These are phyloP conservation scores for Dothideomycetes sp. DNA, from an alignment of 2,329 filamentous ascomycete species.

Conservation along the genomic window DNA sequence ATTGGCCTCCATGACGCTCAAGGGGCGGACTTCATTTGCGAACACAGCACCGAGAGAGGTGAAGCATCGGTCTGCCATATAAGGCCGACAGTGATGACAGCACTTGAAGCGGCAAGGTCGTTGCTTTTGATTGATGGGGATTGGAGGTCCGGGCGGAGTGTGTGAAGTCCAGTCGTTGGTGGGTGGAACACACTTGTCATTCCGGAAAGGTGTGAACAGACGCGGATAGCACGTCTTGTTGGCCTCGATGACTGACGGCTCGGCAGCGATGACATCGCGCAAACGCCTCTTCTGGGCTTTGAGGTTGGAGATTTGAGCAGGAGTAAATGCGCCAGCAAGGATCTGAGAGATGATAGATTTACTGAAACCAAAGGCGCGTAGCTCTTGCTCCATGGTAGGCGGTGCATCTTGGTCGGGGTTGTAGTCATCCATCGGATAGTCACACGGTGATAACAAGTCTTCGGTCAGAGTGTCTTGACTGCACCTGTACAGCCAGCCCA, in stretches of 20 bases:
- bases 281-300: conserved; percentile 30
- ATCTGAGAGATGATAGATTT: conserved; percentile 31
- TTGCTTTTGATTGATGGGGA: too few species aligned
- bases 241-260: neutral
- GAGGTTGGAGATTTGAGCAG: conserved; percentile 29
- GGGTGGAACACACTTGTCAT: too few species aligned
- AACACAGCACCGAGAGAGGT: conserved; percentile 34
- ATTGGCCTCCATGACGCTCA: conserved; percentile 9
- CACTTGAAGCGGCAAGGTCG: conserved; percentile 37
- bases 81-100: conserved; percentile 40
- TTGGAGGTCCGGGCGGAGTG: too few species aligned
- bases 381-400: conserved; percentile 1
- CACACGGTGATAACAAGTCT: neutral
- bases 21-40: conserved; percentile 21
- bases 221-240: neutral
- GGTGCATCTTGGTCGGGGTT: neutral
- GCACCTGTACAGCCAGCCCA: conserved; percentile 68
- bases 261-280: conserved; percentile 13
- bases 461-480: conserved; percentile 43
- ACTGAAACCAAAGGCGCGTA: conserved; percentile 22
- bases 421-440: neutral
- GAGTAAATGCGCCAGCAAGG: conserved; percentile 29
- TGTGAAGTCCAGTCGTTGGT: too few species aligned
- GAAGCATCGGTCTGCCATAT: conserved; percentile 36
- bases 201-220: too few species aligned